A percentile compares a stretch with the other conserved stretches of the same genome.
phyloP scores from a whole-genome alignment of 2,329 filamentous ascomycete genomes.

The Thelonectria olida region DNA sequence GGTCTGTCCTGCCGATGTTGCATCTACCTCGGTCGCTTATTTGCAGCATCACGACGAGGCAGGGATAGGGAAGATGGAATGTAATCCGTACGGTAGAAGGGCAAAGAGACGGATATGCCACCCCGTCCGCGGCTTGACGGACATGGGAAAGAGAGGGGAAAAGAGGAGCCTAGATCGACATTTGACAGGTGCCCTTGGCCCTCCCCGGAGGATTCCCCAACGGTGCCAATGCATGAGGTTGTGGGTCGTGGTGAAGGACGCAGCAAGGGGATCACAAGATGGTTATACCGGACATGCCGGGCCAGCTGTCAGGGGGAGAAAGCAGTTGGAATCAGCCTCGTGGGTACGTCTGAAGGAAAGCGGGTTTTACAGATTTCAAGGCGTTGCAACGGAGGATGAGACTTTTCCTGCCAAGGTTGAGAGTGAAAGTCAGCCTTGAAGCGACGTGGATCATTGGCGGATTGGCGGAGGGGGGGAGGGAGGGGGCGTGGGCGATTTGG shows the following conservation, averaged over 20 bases:
- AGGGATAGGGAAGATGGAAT: not conserved
- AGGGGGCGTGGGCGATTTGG: not conserved
- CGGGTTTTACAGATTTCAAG: not conserved
- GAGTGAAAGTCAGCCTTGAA: slow-evolving; percentile 3
- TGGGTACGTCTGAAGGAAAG: not conserved
- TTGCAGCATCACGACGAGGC: not conserved
- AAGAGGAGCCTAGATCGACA: slow-evolving; percentile 16
- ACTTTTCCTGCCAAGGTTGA: slow-evolving; percentile 4
- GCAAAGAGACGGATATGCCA: slow-evolving; percentile 3
- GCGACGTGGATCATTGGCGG: too few relatives aligned
- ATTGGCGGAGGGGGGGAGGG: too few relatives aligned
- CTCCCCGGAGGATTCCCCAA: slow-evolving; percentile 8
- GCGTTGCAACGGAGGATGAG: too few relatives aligned
- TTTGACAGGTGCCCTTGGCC: slow-evolving; percentile 16
- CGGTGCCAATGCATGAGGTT: slow-evolving; percentile 12
- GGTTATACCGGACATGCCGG: slow-evolving; percentile 17
- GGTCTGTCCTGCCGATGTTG: not conserved
- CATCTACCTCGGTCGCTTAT: not conserved
- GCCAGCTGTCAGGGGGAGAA: slow-evolving; percentile 1
- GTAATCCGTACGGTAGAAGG: not conserved
- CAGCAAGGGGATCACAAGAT: slow-evolving; percentile 4
- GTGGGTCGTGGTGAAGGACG: not conserved
- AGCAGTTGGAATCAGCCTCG: slow-evolving; percentile 5
- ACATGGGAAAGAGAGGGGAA: not conserved
- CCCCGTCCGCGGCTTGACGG: not conserved